Base-by-base conservation (phyloP, 2,329 filamentous ascomycete species). In the Neonectria punicea region DNA sequence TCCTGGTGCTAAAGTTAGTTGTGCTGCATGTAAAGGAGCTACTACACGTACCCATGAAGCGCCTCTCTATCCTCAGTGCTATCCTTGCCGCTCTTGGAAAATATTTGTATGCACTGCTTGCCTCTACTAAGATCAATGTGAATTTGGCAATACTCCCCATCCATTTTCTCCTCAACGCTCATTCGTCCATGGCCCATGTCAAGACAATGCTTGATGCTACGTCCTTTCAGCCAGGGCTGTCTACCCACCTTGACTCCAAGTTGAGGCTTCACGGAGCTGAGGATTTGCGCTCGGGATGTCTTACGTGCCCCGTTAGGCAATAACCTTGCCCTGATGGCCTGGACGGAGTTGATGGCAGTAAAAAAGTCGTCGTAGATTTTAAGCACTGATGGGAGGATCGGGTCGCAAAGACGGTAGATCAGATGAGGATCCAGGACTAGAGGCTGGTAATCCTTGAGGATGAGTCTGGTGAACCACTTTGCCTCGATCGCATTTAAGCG, bases 71-170 rank as follows among this genome's bases (percentile, higher is more conserved):
- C 94, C 56, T 81, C 75, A 0, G 93, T 97, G 49, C 93, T 95
- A 70, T 97, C 93, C 75, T 96, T 97, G 63, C 94, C 93, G 73
- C 93, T 96, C 76, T 97, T 98, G 10, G 93, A 97, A 75, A 96
- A 97, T 32, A 97, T 95, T 67, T 91, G 90, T 30, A 97, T 88
- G 53, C 84, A 86, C 1, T 85, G 75, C 1, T 63, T 75, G 16
- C 80, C 80, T 54, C 86, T 88, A 9, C 81, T 81, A 7, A 92
- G 80, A 73, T 97, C 89, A 43, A 97, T 82, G 73, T 97, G 94
- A 32, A 97, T 89, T 76, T 97, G 94, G 71, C 93, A 97, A 70
- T 96, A 97, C 77, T 97, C 94, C 13, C 92, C 93, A 72, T 97
- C 93, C 66, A 97, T 88, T 75, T 97, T 97, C 56, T 90, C 85